Evolutionary conservation across 139 green algal species (phyloP).

Genomic region (Coelastrella sp.): DNA sequence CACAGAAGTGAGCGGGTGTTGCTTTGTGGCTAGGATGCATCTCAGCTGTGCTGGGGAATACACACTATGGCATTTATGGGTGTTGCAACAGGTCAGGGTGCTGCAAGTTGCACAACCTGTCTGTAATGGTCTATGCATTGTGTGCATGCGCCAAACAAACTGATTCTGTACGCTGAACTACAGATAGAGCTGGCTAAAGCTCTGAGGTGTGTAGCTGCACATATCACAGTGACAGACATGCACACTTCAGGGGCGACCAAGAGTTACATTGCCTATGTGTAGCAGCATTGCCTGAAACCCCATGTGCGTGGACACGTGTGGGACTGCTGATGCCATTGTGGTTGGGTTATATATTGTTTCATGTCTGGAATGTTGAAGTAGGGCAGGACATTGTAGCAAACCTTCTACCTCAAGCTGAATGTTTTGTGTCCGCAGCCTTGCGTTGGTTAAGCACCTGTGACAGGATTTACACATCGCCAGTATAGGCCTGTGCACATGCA

Average conservation of each 20-base stretch:
- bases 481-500: background rate
- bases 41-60: background rate
- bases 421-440: background rate
- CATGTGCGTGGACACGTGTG: background rate
- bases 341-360: no score
- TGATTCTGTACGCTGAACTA: background rate
- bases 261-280: background rate
- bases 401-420: background rate
- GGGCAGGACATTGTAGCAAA: background rate
- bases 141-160: background rate
- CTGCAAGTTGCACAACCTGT: background rate
- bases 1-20: background rate
- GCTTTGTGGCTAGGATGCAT: background rate
- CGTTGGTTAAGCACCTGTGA: background rate
- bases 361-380: background rate
- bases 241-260: background rate
- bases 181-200: background rate
- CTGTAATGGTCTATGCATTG: background rate
- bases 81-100: background rate
- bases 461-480: no score
- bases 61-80: background rate
- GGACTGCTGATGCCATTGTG: no score
- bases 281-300: background rate
- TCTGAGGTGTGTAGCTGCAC: background rate
- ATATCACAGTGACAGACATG: background rate